These are phyloP conservation scores for Coelastrella sp. DNA, from an alignment of 139 green algal species.

Conservation along the genomic window DNA sequence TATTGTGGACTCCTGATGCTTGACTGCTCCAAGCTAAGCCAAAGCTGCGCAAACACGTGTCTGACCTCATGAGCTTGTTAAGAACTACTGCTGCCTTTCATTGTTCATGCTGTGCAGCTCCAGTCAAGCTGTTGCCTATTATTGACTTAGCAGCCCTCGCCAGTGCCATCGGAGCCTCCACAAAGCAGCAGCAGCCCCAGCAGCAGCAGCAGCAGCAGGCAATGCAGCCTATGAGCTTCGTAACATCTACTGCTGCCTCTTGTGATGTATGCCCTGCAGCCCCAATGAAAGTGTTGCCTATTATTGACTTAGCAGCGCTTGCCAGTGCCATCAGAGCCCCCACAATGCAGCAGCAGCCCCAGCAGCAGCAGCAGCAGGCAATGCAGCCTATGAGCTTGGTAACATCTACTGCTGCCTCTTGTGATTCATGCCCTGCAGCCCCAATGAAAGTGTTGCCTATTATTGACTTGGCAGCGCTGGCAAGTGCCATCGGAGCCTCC, in stretches of 20 bases:
- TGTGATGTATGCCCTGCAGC: no score
- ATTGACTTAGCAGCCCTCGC: not conserved
- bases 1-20: no score
- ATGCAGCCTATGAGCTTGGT: no score
- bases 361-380: not conserved
- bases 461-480: not conserved
- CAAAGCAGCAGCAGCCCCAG: conserved; percentile 4
- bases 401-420: no score
- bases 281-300: not conserved
- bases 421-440: no score
- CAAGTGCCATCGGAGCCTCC: not conserved
- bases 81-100: not conserved
- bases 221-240: no score
- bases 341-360: not conserved
- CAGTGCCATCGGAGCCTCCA: not conserved
- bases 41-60: not conserved
- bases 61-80: not conserved
- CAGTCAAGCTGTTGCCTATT: not conserved
- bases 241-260: no score
- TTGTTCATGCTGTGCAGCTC: not conserved
- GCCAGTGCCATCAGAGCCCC: not conserved
- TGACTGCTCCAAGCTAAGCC: no score
- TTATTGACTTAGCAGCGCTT: not conserved
- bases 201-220: not conserved
- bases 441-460: not conserved